These are phyloP conservation scores for Barnettozyma siamensis DNA, from an alignment of 805 yeast genomes.

Conservation along the genomic window DNA sequence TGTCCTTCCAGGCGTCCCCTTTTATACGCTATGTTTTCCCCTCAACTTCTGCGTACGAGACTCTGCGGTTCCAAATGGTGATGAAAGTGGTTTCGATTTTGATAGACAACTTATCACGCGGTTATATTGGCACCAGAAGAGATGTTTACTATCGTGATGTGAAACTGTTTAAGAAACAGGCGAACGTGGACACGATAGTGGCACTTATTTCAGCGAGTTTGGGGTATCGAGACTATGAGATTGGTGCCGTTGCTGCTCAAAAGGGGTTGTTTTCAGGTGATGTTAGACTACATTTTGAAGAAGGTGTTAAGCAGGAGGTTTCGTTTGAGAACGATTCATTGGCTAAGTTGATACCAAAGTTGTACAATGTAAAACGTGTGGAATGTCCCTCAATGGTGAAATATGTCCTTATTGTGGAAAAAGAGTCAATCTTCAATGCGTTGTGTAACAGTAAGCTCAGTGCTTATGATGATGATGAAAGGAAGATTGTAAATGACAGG, in stretches of 20 bases:
- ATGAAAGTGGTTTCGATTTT: conserved; percentile 13
- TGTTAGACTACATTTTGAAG: conserved; percentile 12
- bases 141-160: conserved; percentile 64
- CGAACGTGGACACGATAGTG: conserved; percentile 35
- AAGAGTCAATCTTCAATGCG: conserved; percentile 44
- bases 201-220: conserved; percentile 35
- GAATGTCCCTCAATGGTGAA: conserved; percentile 9
- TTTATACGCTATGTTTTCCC: conserved; percentile 14
- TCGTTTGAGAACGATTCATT: conserved; percentile 1
- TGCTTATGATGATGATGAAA: too few species aligned
- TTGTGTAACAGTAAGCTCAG: conserved; percentile 19
- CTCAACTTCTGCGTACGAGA: conserved; percentile 5
- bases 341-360: conserved; percentile 36
- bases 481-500: conserved; percentile 13
- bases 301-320: conserved; percentile 1
- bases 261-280: conserved; percentile 52
- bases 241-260: conserved; percentile 52
- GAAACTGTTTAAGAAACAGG: conserved; percentile 42
- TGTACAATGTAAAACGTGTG: conserved; percentile 21
- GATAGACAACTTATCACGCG: conserved; percentile 14
- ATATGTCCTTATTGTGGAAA: conserved; percentile 42
- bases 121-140: conserved; percentile 34
- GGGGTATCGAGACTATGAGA: conserved; percentile 30
- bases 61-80: conserved; percentile 9
- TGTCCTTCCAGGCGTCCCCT: background rate